These are phyloP conservation scores for Saksenaea vasiformis DNA, from an alignment of 371 early-diverging fungal genomes.

Conservation along the genomic window DNA sequence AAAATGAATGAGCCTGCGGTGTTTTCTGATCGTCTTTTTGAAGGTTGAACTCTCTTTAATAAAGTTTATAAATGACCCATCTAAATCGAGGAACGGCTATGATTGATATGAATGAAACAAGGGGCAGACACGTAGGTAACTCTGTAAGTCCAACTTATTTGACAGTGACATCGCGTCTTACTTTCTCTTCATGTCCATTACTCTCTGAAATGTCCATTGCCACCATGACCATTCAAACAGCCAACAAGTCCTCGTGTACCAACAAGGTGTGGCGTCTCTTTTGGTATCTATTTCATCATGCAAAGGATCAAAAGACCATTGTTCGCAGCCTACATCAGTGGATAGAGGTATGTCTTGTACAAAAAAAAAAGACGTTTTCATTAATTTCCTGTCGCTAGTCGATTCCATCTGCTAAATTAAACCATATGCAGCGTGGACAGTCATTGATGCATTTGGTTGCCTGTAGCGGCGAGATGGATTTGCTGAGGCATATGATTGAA, in stretches of 20 bases:
- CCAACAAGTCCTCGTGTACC: background rate
- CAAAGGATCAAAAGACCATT: background rate
- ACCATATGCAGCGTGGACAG: background rate
- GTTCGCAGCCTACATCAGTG: background rate
- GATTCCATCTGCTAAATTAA: background rate
- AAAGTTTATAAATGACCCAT: background rate
- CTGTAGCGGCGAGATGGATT: background rate
- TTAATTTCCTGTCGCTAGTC: background rate
- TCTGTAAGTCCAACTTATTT: background rate
- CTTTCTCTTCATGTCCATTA: background rate
- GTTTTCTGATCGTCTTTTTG: background rate
- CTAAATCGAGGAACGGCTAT: background rate
- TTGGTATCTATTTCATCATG: background rate
- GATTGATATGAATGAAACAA: slow-evolving; percentile 1
- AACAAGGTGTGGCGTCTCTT: background rate
- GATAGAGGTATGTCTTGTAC: background rate
- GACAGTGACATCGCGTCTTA: background rate
- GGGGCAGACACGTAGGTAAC: background rate
- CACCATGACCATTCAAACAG: background rate
- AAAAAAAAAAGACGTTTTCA: background rate
- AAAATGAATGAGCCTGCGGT: background rate
- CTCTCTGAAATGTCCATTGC: background rate
- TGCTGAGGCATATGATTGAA: background rate
- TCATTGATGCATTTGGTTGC: slow-evolving; percentile 3
- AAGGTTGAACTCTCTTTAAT: background rate